Evolutionary conservation across 805 yeast species (phyloP).

Genomic region (Wickerhamiella dianesei): DNA sequence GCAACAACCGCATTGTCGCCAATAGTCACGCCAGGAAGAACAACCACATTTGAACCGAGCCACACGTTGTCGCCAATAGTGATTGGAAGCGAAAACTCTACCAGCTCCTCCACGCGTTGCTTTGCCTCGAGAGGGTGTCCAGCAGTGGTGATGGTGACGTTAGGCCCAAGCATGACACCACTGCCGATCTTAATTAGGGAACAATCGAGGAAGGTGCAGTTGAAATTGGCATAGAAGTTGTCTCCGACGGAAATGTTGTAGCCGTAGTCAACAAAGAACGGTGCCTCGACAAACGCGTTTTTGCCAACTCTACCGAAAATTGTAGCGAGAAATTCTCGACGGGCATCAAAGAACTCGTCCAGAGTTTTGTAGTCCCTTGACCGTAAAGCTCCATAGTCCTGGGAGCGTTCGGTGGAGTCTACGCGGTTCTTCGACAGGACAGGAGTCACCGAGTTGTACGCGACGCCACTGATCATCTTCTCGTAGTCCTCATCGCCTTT

Average conservation of each 20-base stretch:
- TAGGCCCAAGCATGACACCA: slow-evolving; percentile 49
- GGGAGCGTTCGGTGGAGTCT: slow-evolving; percentile 22
- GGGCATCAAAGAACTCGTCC: slow-evolving; percentile 26
- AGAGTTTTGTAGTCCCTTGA: slow-evolving; percentile 17
- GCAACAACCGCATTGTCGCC: slow-evolving; percentile 52
- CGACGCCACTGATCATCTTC: slow-evolving; percentile 40
- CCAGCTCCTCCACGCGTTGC: slow-evolving; percentile 30
- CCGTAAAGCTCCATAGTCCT: slow-evolving; percentile 21
- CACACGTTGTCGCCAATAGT: slow-evolving; percentile 52
- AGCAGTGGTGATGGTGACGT: slow-evolving; percentile 45
- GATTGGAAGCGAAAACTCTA: slow-evolving; percentile 46
- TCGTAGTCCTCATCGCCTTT: slow-evolving; percentile 32
- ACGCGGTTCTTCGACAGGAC: slow-evolving; percentile 21
- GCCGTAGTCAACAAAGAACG: slow-evolving; percentile 54
- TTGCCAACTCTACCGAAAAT: slow-evolving; percentile 39
- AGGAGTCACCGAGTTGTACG: slow-evolving; percentile 28
- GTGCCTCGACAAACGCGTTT: slow-evolving; percentile 38
- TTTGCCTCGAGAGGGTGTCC: slow-evolving; percentile 42
- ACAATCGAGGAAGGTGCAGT: slow-evolving; percentile 41
- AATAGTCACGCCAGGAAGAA: slow-evolving; percentile 53
- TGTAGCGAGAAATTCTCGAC: slow-evolving; percentile 26
- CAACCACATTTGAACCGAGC: slow-evolving; percentile 44
- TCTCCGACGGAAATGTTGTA: slow-evolving; percentile 46
- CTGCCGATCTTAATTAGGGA: slow-evolving; percentile 49
- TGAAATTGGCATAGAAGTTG: slow-evolving; percentile 45